Base-by-base conservation (phyloP, 352 stramenopile species). In the Globisporangium apiculatum region DNA sequence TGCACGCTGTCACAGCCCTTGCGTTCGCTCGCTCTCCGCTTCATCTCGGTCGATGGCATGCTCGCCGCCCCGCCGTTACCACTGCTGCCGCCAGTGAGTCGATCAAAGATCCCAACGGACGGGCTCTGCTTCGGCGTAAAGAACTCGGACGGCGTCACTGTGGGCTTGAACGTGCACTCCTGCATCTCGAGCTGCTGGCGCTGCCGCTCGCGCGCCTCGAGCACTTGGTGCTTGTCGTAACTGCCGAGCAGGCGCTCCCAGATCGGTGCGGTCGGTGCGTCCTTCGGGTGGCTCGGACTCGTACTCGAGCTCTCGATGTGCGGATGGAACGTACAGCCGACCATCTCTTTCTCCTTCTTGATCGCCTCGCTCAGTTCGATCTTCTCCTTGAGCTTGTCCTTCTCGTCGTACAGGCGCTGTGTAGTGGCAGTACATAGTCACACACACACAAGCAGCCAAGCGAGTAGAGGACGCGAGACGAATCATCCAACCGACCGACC, bases 111-210 rank as follows among this genome's bases (percentile, higher is more conserved):
- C 1, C 70, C 70, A 31, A 46, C 65, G 2, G 72, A 72, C 1
- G 73, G 70, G 31, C 66, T 69, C 18, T 60, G 55, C 48, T 79
- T 75, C 24, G 79, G 76, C 17, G 65, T 68, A 15, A 75, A 61
- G 7, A 60, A 69, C 17, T 85, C 78, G 8, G 67, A 64, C 1
- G 73, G 76, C n/a, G 74, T 84, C 35, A 91, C 78, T 18, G 90
- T 76, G 11, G 83, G 83, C 66, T 88, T 87, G 68, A 94, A 94
- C 1, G 83, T 94, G 58, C 83, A 94, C 18, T 83, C 74, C 46
- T 88, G 66, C 58, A 90, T 71, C 57, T 94, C 83, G 7, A 84
- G 52, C 37, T 88, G 58, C 47, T 89, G 74, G 53, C 86, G 88
- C 17, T 82, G 66, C 36, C 81, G 85, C 36, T 94, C 77, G 7